Conservation (phyloP, 1,284 basidiomycete genomes). For the Puccinia hordei region DNA sequence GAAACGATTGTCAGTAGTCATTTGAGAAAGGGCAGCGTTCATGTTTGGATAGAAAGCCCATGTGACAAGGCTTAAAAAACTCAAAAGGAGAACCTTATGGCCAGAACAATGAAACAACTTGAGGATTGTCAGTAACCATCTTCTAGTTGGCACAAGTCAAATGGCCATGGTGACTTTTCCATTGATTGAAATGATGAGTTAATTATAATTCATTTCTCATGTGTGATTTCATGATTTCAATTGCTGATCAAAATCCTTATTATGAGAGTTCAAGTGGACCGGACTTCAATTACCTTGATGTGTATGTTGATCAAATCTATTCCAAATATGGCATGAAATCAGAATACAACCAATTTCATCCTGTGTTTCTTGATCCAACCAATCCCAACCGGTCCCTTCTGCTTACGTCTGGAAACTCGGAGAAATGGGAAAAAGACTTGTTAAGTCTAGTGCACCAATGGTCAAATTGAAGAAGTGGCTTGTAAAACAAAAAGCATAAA, state of each 20-base stretch:
- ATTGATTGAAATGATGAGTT: neutral
- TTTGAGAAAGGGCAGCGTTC: neutral
- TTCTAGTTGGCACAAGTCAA: too few relatives aligned
- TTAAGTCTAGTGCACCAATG: neutral
- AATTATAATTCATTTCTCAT: neutral
- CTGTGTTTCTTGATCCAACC: slow-evolving; percentile 10
- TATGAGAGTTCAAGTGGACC: neutral
- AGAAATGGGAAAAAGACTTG: neutral
- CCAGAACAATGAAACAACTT: neutral
- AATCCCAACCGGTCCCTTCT: slow-evolving; percentile 4
- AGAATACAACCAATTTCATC: neutral
- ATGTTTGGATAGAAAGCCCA: neutral
- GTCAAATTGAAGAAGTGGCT: neutral
- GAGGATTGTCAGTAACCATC: neutral
- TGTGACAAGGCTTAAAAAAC: neutral
- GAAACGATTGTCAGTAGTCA: neutral
- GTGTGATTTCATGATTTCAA: neutral
- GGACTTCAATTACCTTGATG: neutral
- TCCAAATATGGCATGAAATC: slow-evolving; percentile 21
- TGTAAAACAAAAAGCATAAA: neutral
- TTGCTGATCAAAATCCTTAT: neutral
- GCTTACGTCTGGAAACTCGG: neutral
- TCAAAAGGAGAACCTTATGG: neutral
- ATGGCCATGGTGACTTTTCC: neutral
- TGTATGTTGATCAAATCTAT: neutral